phyloP scores from a whole-genome alignment of 2,329 filamentous ascomycete genomes.

The Fonsecaea pedrosoi region DNA sequence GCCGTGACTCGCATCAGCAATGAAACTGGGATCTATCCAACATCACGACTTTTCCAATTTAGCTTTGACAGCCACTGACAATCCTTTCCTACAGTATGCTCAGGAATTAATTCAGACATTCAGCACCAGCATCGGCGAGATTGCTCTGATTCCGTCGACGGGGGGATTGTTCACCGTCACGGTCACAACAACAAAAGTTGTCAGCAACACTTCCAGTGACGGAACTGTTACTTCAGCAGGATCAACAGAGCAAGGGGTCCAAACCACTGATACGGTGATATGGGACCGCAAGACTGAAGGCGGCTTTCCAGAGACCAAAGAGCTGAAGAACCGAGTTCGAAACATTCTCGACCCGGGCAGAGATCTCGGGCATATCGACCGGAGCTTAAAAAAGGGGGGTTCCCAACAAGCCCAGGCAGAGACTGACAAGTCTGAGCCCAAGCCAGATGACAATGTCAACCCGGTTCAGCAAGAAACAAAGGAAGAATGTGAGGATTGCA shows the following conservation, averaged over 20 bases:
- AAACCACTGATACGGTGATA: conserved; percentile 61
- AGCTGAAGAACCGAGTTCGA: conserved; percentile 81
- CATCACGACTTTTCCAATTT: background rate
- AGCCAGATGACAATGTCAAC: conserved; percentile 3
- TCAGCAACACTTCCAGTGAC: background rate
- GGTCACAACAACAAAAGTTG: conserved; percentile 65
- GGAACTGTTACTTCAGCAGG: background rate
- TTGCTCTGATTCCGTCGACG: conserved; percentile 82
- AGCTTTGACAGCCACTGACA: conserved; percentile 19
- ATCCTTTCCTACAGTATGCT: conserved; percentile 67
- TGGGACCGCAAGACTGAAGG: conserved; percentile 90
- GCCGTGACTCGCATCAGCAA: background rate
- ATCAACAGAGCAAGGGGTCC: conserved; percentile 21
- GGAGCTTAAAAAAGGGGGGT: conserved; percentile 48
- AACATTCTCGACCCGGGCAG: conserved; percentile 80
- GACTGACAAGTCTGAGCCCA: conserved; percentile 9
- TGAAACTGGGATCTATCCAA: background rate
- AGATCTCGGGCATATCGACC: conserved; percentile 82
- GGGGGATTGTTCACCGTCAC: conserved; percentile 83
- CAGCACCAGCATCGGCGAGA: conserved; percentile 79
- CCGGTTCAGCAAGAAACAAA: background rate
- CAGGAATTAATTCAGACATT: conserved; percentile 97
- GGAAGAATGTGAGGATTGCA: conserved; percentile 19
- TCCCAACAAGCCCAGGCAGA: conserved; percentile 20
- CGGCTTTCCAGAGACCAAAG: conserved; percentile 93